phyloP scores from a whole-genome alignment of 345 rosid genomes.

The Raphanus raphanistrum region DNA sequence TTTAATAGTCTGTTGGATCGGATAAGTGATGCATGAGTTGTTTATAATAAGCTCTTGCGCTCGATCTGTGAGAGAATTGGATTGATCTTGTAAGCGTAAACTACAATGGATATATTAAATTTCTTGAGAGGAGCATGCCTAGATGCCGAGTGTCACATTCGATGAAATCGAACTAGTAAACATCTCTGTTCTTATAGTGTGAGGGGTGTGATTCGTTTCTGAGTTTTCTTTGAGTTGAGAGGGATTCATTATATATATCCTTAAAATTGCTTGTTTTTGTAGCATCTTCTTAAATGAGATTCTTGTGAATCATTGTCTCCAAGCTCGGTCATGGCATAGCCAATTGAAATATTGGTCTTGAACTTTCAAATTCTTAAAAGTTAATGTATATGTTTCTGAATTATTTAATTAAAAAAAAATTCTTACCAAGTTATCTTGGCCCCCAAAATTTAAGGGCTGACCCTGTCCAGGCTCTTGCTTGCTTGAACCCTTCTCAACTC shows the following conservation, averaged over 20 bases:
- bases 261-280: background rate
- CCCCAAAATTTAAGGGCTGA: background rate
- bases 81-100: background rate
- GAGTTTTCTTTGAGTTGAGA: background rate
- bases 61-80: background rate
- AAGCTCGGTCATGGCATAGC: background rate
- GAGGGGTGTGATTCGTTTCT: background rate
- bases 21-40: background rate
- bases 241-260: background rate
- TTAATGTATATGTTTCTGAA: background rate
- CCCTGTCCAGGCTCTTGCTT: background rate
- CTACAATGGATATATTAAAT: background rate
- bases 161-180: background rate
- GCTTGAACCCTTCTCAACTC: background rate
- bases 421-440: background rate
- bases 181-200: background rate
- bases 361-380: background rate
- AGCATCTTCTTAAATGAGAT: background rate
- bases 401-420: too few species aligned
- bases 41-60: background rate
- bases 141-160: background rate
- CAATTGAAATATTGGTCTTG: background rate
- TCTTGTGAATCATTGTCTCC: background rate
- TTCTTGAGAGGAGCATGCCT: background rate
- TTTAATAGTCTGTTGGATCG: background rate